Base-by-base conservation (phyloP, 2,329 filamentous ascomycete species). In the Rachicladosporium sp. region DNA sequence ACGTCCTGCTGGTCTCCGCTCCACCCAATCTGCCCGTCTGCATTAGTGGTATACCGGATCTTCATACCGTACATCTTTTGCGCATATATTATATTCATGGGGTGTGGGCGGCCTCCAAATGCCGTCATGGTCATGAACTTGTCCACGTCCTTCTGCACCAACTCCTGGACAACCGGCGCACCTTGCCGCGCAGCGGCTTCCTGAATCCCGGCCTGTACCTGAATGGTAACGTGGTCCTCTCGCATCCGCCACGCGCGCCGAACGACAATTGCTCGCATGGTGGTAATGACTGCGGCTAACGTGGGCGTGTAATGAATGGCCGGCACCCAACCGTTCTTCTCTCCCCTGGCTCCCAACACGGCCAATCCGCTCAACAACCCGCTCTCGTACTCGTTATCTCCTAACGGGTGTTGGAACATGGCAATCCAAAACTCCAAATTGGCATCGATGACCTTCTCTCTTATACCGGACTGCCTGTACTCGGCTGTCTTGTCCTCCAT, bases 61-160 rank as follows among this genome's bases (percentile, higher is more conserved):
- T 38, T 38, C 10, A 38, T 30, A n/a, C 36, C 36, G 36, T 38
- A 38, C 13, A 33, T 38, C 36, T 38, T 38, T 21, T 38, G 13
- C 6, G 31, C 33, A 13, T 38, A 12, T 4, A 38, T 33, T 10
- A 29, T 38, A 6, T 38, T 10, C 6, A 38, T 33, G 3, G 36
- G 36, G 6, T 13, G 4, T 4, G 19, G 36, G 21, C 33, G 9
- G 10, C 36, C 7, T 15, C 31, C 31, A 11, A 29, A 38, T 21
- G 27, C 36, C 10, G 31, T 38, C 10, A 38, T 33, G 10, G 36
- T 38, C 13, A 38, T 38, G 10, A 38, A 38, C n/a, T 9, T 15
- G 3, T 3, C 30, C 6, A 38, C 31, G 31, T 33, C 36, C 36
- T 27, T 10, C 31, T 38, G 8, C 11, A 38, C 36, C 13, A 33